Evolutionary conservation across 169 alveolate genomes (phyloP).

Genomic region (Plasmodium adleri): DNA sequence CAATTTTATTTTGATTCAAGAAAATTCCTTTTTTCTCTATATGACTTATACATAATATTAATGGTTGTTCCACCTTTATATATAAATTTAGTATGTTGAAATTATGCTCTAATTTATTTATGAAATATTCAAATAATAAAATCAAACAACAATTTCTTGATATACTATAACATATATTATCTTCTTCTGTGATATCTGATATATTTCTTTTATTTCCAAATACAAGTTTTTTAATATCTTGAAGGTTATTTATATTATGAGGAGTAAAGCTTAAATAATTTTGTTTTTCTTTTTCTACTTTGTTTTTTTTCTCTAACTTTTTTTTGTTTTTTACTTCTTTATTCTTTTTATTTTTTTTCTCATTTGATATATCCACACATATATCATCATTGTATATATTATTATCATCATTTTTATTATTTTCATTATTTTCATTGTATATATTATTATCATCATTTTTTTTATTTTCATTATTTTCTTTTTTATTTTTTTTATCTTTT

Average conservation of each 20-base stretch:
- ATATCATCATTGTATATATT: no score
- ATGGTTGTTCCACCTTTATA: conserved; percentile 57
- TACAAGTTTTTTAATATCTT: conserved; percentile 38
- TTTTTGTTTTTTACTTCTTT: not conserved
- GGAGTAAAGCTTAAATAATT: conserved; percentile 27
- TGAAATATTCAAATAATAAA: conserved; percentile 31
- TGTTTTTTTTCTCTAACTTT: conserved; percentile 1
- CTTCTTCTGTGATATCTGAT: conserved; percentile 67
- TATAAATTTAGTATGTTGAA: conserved; percentile 37
- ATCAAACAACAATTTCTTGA: conserved; percentile 47
- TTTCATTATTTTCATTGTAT: not conserved
- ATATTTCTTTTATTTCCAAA: conserved; percentile 73
- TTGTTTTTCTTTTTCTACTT: not conserved
- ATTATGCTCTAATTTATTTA: conserved; percentile 20
- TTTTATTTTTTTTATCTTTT: conserved; percentile 23
- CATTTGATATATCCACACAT: not conserved
- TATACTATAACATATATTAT: conserved; percentile 54
- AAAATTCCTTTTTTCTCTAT: conserved; percentile 71
- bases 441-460: not conserved
- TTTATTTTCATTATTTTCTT: not conserved
- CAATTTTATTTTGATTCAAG: conserved; percentile 57
- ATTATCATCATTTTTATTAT: not conserved
- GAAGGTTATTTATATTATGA: conserved; percentile 11
- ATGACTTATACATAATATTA: conserved; percentile 60
- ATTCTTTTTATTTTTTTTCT: not conserved